Evolutionary conservation across 495 filamentous ascomycete genomes (phyloP).

Genomic region (Annulohypoxylon bovei): DNA sequence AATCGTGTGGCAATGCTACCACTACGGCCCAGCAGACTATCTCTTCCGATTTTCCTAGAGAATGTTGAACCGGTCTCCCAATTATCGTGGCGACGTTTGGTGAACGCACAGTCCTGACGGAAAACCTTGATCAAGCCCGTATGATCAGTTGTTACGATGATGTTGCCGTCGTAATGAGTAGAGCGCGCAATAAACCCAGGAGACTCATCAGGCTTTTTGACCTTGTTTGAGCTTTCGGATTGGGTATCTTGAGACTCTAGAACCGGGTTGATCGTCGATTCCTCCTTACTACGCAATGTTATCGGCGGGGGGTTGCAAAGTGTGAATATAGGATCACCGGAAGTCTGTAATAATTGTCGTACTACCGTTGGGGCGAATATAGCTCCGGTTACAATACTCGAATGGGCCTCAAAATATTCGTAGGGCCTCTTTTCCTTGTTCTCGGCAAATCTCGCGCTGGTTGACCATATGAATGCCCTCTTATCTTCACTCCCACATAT

Average conservation of each 20-base stretch:
- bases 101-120: constrained; percentile 86
- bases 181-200: constrained; percentile 76
- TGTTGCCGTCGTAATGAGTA: constrained; percentile 83
- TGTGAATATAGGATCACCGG: constrained; percentile 93
- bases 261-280: constrained; percentile 56
- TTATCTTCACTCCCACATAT: constrained; percentile 95
- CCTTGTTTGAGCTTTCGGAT: constrained; percentile 46
- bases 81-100: constrained; percentile 65
- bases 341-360: constrained; percentile 77
- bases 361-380: constrained; percentile 84
- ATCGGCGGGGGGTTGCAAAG: constrained; percentile 96
- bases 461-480: constrained; percentile 89
- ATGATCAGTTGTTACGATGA: constrained; percentile 92
- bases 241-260: constrained; percentile 46
- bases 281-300: constrained; percentile 79
- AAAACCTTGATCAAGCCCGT: constrained; percentile 91
- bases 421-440: constrained; percentile 80
- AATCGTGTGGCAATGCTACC: constrained; percentile 66
- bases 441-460: constrained; percentile 66
- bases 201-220: constrained; percentile 59
- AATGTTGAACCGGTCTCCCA: constrained; percentile 81
- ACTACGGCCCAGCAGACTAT: constrained; percentile 67
- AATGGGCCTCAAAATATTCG: constrained; percentile 91
- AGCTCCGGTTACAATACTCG: constrained; percentile 85
- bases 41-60: constrained; percentile 70